These are phyloP conservation scores for Neckera pumila DNA, from an alignment of 225 moss, liverwort and hornwort species.

Conservation along the genomic window DNA sequence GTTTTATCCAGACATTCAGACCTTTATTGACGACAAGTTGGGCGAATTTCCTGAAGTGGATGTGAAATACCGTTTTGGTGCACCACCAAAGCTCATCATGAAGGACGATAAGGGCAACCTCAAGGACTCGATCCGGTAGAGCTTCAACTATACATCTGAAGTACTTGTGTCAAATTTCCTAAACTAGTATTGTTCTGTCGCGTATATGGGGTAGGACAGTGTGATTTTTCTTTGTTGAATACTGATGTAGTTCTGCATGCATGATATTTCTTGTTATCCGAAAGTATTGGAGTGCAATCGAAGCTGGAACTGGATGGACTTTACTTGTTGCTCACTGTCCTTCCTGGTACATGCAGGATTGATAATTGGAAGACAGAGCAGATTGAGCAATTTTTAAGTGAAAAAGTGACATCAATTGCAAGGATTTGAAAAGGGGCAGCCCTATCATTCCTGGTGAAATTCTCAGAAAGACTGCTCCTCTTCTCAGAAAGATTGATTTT, in stretches of 20 bases:
- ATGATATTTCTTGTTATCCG: background rate
- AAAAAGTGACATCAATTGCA: conserved; percentile 35
- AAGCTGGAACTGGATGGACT: background rate
- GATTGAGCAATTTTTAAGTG: conserved; percentile 58
- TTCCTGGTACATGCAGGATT: conserved; percentile 26
- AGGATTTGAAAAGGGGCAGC: background rate
- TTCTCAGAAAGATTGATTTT: background rate
- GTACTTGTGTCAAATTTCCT: background rate
- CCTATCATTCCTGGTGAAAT: too few species aligned
- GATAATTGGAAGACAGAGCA: conserved; percentile 69
- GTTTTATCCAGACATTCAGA: conserved; percentile 52
- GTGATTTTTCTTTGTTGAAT: background rate
- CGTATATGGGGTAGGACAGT: background rate
- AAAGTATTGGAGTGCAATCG: background rate
- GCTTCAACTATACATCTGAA: background rate
- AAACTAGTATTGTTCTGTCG: background rate
- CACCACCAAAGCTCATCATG: conserved; percentile 62
- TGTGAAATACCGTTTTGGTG: conserved; percentile 51
- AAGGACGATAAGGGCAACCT: conserved; percentile 42
- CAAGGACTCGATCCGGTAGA: conserved; percentile 54
- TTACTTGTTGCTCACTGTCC: background rate
- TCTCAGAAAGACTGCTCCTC: too few species aligned
- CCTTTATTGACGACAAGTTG: conserved; percentile 40
- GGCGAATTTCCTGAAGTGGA: conserved; percentile 27
- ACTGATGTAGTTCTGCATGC: background rate